These are phyloP conservation scores for Teratosphaeriaceae sp. DNA, from an alignment of 2,329 filamentous ascomycete species.

Conservation along the genomic window DNA sequence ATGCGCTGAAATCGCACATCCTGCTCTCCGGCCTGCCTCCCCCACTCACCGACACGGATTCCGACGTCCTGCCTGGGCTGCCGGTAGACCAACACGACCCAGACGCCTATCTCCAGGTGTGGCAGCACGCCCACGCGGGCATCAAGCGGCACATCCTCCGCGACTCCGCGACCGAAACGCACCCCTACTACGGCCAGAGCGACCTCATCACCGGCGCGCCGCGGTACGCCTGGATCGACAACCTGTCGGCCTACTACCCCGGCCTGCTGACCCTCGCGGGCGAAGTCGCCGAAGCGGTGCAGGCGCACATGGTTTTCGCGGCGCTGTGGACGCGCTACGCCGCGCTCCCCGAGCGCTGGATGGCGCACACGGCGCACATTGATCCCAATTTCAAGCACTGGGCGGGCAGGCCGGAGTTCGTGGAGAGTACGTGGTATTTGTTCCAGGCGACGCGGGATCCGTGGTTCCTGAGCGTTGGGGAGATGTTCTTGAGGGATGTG, in stretches of 20 bases:
- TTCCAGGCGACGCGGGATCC: slow-evolving; percentile 89
- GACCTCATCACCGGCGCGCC: slow-evolving; percentile 83
- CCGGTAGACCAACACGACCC: slow-evolving; percentile 44
- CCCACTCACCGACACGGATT: slow-evolving; percentile 31
- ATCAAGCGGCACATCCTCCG: slow-evolving; percentile 92
- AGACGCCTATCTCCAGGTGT: slow-evolving; percentile 71
- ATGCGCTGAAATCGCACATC: slow-evolving; percentile 90
- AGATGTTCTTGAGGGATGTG: slow-evolving; percentile 90
- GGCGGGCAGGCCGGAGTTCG: slow-evolving; percentile 91
- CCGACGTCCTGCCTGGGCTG: too few relatives aligned
- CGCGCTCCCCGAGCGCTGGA: slow-evolving; percentile 88
- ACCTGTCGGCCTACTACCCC: slow-evolving; percentile 89
- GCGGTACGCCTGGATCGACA: slow-evolving; percentile 92
- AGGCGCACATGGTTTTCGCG: slow-evolving; percentile 83
- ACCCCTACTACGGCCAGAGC: slow-evolving; percentile 88
- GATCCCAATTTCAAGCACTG: slow-evolving; percentile 90
- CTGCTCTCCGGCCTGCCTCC: slow-evolving; percentile 65
- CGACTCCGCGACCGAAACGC: slow-evolving; percentile 57
- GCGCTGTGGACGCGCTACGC: slow-evolving; percentile 92
- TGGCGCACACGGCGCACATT: slow-evolving; percentile 61
- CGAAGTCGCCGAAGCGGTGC: slow-evolving; percentile 82
- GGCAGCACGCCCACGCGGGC: slow-evolving; percentile 77
- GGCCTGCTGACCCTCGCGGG: slow-evolving; percentile 80
- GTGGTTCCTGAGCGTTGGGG: slow-evolving; percentile 92
- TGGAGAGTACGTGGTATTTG: slow-evolving; percentile 95